These are phyloP conservation scores for Colletotrichum camelliae DNA, from an alignment of 2,329 filamentous ascomycete genomes.

Conservation along the genomic window DNA sequence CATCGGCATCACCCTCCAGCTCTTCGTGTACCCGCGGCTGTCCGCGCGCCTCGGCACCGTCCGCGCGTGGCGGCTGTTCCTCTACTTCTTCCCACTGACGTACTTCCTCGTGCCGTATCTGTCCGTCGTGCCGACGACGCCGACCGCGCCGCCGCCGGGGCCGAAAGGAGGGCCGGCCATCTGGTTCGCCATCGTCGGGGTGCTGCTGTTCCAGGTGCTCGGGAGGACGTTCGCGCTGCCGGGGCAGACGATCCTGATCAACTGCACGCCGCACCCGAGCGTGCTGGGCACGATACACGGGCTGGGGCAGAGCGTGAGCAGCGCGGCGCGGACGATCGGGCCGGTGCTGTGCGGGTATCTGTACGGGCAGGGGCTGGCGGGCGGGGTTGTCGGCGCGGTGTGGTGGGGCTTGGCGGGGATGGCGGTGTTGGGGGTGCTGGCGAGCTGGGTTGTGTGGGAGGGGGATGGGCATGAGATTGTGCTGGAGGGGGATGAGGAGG, in stretches of 20 bases:
- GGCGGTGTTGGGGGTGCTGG: slow-evolving; percentile 52
- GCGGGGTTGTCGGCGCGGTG: slow-evolving; percentile 62
- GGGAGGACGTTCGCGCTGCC: slow-evolving; percentile 68
- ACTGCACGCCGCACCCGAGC: slow-evolving; percentile 52
- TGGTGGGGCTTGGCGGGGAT: slow-evolving; percentile 62
- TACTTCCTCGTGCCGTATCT: slow-evolving; percentile 76
- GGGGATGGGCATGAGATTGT: slow-evolving; percentile 70
- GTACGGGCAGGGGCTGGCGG: slow-evolving; percentile 63
- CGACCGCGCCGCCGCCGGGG: slow-evolving; percentile 52
- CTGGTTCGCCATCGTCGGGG: slow-evolving; percentile 68
- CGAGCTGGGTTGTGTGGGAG: slow-evolving; percentile 62
- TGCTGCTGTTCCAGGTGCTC: slow-evolving; percentile 69
- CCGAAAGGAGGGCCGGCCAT: slow-evolving; percentile 59
- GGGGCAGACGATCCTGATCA: slow-evolving; percentile 50
- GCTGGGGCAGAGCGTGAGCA: slow-evolving; percentile 62
- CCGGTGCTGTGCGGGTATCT: slow-evolving; percentile 65
- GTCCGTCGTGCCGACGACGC: slow-evolving; percentile 65
- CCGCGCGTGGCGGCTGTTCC: slow-evolving; percentile 69
- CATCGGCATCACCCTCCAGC: slow-evolving; percentile 77
- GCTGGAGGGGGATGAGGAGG: slow-evolving; percentile 62
- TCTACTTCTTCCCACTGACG: slow-evolving; percentile 73
- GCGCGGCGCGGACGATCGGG: slow-evolving; percentile 63
- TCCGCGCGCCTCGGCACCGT: slow-evolving; percentile 73
- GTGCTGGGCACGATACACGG: slow-evolving; percentile 55
- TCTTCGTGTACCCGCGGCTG: slow-evolving; percentile 72